phyloP scores from a whole-genome alignment of 768 basidiomycete genomes.

The Hydnomerulius pinastri region DNA sequence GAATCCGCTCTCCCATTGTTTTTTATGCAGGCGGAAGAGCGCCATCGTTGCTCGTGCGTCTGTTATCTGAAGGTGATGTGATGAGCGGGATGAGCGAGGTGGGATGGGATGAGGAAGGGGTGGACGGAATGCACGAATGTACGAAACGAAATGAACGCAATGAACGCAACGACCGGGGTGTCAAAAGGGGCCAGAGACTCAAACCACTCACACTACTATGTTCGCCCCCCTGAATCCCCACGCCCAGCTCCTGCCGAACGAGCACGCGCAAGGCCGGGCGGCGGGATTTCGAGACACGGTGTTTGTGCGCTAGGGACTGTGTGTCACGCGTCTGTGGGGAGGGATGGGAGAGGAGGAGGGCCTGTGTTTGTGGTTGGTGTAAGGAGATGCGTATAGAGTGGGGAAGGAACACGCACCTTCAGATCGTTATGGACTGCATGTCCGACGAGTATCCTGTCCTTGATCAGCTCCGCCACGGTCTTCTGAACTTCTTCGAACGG shows the following conservation, averaged over 20 bases:
- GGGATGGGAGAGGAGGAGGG: slow-evolving; percentile 72
- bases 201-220: slow-evolving; percentile 77
- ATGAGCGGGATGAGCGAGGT: too few species aligned
- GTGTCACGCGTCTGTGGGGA: slow-evolving; percentile 67
- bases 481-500: slow-evolving; percentile 80
- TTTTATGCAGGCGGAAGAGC: slow-evolving; percentile 79
- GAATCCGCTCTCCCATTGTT: slow-evolving; percentile 72
- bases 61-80: too few species aligned
- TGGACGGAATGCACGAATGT: too few species aligned
- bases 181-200: too few species aligned
- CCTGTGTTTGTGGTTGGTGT: slow-evolving; percentile 30
- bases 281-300: slow-evolving; percentile 61
- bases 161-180: too few species aligned
- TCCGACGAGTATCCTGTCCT: slow-evolving; percentile 81
- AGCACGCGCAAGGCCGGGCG: slow-evolving; percentile 79
- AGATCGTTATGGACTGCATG: slow-evolving; percentile 93
- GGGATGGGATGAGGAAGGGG: too few species aligned
- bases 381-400: background rate
- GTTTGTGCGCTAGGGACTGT: slow-evolving; percentile 59
- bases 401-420: slow-evolving; percentile 44
- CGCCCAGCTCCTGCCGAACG: slow-evolving; percentile 73
- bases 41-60: slow-evolving; percentile 97
- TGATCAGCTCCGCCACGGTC: slow-evolving; percentile 71
- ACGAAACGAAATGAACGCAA: too few species aligned
- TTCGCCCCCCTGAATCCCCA: slow-evolving; percentile 85